A percentile compares a stretch with the other conserved stretches of the same genome.
Evolutionary conservation across 2,329 filamentous ascomycete species (phyloP).

Genomic region (Aschersonia sp.): DNA sequence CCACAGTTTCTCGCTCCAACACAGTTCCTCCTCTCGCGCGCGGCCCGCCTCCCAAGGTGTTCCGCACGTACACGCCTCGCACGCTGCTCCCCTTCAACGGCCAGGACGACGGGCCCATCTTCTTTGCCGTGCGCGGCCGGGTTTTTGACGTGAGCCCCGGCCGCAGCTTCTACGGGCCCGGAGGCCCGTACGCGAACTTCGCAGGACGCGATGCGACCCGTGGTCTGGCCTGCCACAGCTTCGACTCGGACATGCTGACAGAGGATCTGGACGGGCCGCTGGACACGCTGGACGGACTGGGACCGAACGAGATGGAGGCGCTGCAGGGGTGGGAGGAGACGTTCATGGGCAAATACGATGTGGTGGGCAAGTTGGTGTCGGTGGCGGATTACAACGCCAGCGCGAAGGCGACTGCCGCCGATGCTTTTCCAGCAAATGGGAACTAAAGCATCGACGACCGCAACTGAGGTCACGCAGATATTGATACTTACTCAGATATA

Average conservation of each 20-base stretch:
- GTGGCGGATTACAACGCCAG: constrained; percentile 20
- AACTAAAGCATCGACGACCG: no score
- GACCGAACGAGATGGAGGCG: constrained; percentile 64
- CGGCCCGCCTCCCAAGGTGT: constrained; percentile 43
- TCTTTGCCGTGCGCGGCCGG: constrained; percentile 77
- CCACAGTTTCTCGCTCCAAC: constrained; percentile 32
- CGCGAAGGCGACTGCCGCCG: not conserved
- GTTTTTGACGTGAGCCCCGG: constrained; percentile 84
- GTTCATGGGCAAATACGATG: constrained; percentile 84
- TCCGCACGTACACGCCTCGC: constrained; percentile 57
- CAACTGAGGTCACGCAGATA: no score
- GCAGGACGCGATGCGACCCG: constrained; percentile 82
- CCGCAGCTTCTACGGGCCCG: constrained; percentile 90
- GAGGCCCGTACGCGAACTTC: constrained; percentile 91
- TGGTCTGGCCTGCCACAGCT: constrained; percentile 79
- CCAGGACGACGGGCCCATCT: constrained; percentile 57
- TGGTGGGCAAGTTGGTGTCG: constrained; percentile 75
- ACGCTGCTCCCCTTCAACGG: constrained; percentile 83
- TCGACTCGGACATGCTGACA: constrained; percentile 91
- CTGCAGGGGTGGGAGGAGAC: constrained; percentile 85
- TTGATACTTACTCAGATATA: no score
- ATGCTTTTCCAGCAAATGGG: not conserved
- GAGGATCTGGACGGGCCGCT: constrained; percentile 75
- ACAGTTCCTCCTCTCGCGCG: constrained; percentile 31
- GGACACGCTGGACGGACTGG: constrained; percentile 60